These are phyloP conservation scores for Zea mays DNA, from an alignment of 176 grass and related monocot genomes.

Conservation along the genomic window Zm-B73-REFERENCE-NAM-5.0 NC_050105.1:129878501-129879000, in stretches of 20 bases:
- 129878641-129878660: neutral
- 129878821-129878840: conserved; percentile 32
- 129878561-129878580: too few species aligned
- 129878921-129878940: too few species aligned
- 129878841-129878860: too few species aligned
- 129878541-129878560: neutral
- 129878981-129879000: too few species aligned
- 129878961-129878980: too few species aligned
- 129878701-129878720: neutral
- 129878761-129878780: conserved; percentile 23
- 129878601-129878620: neutral
- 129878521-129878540: neutral
- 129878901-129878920: too few species aligned
- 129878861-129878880: neutral
- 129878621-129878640: neutral
- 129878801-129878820: conserved; percentile 25
- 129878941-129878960: too few species aligned
- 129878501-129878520: neutral
- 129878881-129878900: too few species aligned
- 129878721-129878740: neutral
- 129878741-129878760: conserved; percentile 25
- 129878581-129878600: neutral
- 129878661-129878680: neutral
- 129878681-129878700: neutral
- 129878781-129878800: conserved; percentile 52